Base-by-base conservation (phyloP, 768 basidiomycete genomes). In the Calocybe indica region DNA sequence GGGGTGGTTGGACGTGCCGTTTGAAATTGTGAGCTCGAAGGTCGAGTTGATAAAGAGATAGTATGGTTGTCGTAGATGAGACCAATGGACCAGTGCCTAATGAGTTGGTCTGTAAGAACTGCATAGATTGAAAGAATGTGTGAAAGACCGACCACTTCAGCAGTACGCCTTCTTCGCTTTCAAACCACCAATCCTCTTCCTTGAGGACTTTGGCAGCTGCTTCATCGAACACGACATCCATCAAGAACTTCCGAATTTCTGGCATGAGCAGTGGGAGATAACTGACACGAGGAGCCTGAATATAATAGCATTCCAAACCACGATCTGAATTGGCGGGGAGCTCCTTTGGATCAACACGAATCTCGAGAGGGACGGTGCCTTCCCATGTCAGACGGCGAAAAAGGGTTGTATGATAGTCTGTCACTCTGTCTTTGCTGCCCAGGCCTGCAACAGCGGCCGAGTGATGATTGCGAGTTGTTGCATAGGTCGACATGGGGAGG, bases 121-220 rank as follows among this genome's bases (percentile, higher is more conserved):
- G 40, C 42, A 45, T 33, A 29, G 37, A 36, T 43, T 32, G 13
- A 34, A 45, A 39, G 36, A 48, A 22, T 6, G 31, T 33, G 11
- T 22, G 39, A 48, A 45, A 35, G 43, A 73, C 81, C 52, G 48
- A 95, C 95, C 95, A 97, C 69, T 92, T 91, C 57, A 94, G 74
- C 42, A 88, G 61, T 5, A 75, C 79, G 30, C 90, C 89, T 54
- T 83, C 86, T 45, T 88, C 87, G 52, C 83, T 87, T 66, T 96
- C 92, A 63, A 99, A 96, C 96, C 95, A 98, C 89, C 95, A 92
- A 45, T 94, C 88, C 48, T 90, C 88, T 54, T 93, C 90, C 59
- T 87, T 88, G 50, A 94, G 67, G 7, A 74, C 57, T 51, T 83
- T 83, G 5, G 82, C 82, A 30, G 85, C 83, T 33, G 79, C 75